These are phyloP conservation scores for Cadophora sp. DNA, from an alignment of 2,329 filamentous ascomycete genomes.

Conservation along the genomic window DNA sequence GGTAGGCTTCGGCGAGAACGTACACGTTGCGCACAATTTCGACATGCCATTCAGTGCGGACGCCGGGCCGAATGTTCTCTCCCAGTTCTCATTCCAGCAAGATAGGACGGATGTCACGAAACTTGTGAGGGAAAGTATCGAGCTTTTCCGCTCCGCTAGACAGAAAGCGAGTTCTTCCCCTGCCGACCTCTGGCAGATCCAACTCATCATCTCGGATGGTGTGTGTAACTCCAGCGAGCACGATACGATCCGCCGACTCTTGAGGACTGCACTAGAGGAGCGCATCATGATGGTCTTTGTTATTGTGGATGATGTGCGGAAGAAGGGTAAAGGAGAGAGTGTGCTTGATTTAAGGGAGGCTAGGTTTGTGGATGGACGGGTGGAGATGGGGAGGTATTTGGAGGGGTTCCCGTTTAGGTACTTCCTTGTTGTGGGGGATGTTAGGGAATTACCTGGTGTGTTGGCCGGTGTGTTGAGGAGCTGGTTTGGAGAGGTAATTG, in stretches of 20 bases:
- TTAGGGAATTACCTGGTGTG: constrained; percentile 88
- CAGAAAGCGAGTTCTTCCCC: constrained; percentile 55
- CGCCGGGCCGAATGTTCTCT: constrained; percentile 82
- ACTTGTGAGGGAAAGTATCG: constrained; percentile 78
- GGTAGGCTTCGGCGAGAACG: constrained; percentile 84
- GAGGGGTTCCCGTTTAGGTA: constrained; percentile 97
- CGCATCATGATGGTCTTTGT: constrained; percentile 98
- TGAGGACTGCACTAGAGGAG: constrained; percentile 89
- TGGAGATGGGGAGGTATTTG: constrained; percentile 88
- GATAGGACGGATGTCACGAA: constrained; percentile 84
- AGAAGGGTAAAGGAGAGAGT: constrained; percentile 62
- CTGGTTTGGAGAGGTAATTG: constrained; percentile 82
- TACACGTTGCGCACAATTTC: constrained; percentile 87
- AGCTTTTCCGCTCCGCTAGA: constrained; percentile 81
- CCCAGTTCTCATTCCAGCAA: constrained; percentile 85
- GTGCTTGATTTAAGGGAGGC: constrained; percentile 91
- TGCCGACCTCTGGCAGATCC: constrained; percentile 91
- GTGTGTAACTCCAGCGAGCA: constrained; percentile 85
- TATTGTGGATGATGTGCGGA: constrained; percentile 76
- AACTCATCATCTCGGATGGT: constrained; percentile 92
- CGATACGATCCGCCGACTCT: constrained; percentile 78
- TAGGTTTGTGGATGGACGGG: constrained; percentile 72
- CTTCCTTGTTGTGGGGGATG: constrained; percentile 92
- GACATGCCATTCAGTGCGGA: constrained; percentile 81
- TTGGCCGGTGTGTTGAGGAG: constrained; percentile 88